These are phyloP conservation scores for Myxozyma monticola DNA, from an alignment of 805 yeast species.

Conservation along the genomic window DNA sequence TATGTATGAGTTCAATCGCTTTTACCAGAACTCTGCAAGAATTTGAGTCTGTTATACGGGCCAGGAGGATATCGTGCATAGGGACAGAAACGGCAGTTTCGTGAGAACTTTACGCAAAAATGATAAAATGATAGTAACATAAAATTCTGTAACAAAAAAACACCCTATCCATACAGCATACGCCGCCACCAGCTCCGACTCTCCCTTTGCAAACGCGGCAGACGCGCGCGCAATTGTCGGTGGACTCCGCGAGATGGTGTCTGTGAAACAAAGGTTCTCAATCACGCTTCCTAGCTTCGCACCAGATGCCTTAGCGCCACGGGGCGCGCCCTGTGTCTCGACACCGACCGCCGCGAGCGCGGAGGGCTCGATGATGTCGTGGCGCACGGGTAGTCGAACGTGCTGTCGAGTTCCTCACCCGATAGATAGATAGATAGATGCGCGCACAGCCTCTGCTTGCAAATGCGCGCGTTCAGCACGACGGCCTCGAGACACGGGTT, in stretches of 20 bases:
- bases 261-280: conserved; percentile 83
- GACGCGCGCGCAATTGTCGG: conserved; percentile 90
- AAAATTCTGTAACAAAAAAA: too few species aligned
- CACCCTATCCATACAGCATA: conserved; percentile 24
- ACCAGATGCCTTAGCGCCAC: conserved; percentile 47
- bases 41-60: too few species aligned
- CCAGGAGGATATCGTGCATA: too few species aligned
- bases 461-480: conserved; percentile 77
- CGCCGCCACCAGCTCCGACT: conserved; percentile 26
- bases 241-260: conserved; percentile 80
- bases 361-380: conserved; percentile 68
- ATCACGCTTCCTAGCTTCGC: conserved; percentile 65
- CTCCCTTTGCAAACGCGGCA: conserved; percentile 38
- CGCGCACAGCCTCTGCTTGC: conserved; percentile 75
- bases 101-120: too few species aligned
- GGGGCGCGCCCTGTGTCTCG: conserved; percentile 42
- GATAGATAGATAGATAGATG: conserved; percentile 64
- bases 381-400: conserved; percentile 67
- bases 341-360: conserved; percentile 61
- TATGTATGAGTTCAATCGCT: too few species aligned
- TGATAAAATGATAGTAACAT: too few species aligned
- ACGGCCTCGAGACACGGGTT: conserved; percentile 91
- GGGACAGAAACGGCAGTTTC: too few species aligned
- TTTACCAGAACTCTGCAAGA: too few species aligned
- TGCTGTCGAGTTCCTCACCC: conserved; percentile 76